Evolutionary conservation across 768 basidiomycete genomes (phyloP), one percentile per base, ranked within the genome.

Genomic region (Hericium alpestre): DNA sequence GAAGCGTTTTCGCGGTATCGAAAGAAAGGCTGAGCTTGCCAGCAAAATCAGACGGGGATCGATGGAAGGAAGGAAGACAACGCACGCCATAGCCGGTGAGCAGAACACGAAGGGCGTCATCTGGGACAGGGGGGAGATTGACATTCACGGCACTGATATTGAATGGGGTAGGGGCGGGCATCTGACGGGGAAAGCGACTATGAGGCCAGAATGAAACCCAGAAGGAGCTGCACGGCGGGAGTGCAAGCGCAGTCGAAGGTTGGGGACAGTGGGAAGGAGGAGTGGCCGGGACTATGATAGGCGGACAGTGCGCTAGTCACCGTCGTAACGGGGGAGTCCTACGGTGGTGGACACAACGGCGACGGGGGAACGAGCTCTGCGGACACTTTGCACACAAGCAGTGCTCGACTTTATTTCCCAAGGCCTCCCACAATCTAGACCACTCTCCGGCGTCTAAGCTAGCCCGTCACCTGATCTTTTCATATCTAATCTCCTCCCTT

Each of bases 61-160:
- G 22, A 16, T 47, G 15, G 48, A 22, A 51, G 23, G 38, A 23
- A 37, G n/a, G 27, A 32, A 39, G 16, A 23, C 22, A 25, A 74
- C 78, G 73, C 68, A 79, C 77, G 64, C 78, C 77, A 65, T 77
- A 79, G 48, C 78, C 77, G n/a, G 78, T 79, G 38, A 78, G 61
- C 39, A 78, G 71, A 27, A 78, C 77, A 57, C 63, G 66, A 58
- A 73, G 71, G 7, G 71, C 68, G 46, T 69, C 66, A 40, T 61
- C 57, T 12, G 62, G 62, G 37, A 63, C 40, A 37, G 41, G 56
- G 38, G 39, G 20, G 46, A 10, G 20, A 25, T 40, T 22, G 46
- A 49, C 51, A 37, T 27, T 25, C 25, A 53, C 46, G 13, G 53
- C 46, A 57, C 53, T 56, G 40, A 46, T 23, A 32, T 41, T 39